These are phyloP conservation scores for Somion occarium DNA, from an alignment of 1,284 basidiomycete genomes.

Conservation along the genomic window DNA sequence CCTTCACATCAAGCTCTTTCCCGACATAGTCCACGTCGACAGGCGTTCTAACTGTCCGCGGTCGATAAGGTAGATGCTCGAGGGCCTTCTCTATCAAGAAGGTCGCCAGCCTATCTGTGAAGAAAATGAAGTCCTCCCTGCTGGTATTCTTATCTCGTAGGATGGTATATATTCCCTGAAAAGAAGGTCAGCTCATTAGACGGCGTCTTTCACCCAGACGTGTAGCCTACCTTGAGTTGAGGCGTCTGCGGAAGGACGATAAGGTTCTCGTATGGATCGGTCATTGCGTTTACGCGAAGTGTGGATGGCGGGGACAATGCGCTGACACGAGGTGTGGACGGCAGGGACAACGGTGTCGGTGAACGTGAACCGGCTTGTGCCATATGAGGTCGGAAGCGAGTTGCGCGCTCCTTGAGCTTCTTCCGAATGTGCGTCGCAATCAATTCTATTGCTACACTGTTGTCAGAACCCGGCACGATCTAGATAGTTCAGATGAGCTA, in stretches of 20 bases:
- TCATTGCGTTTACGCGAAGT: slow-evolving; percentile 20
- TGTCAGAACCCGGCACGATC: slow-evolving; percentile 90
- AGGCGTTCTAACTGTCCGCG: slow-evolving; percentile 68
- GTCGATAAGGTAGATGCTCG: slow-evolving; percentile 70
- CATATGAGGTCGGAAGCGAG: slow-evolving; percentile 71
- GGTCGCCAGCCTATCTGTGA: slow-evolving; percentile 81
- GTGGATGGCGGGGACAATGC: slow-evolving; percentile 5
- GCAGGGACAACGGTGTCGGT: neutral
- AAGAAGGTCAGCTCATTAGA: neutral
- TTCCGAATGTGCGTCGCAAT: slow-evolving; percentile 88
- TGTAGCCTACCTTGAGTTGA: slow-evolving; percentile 63
- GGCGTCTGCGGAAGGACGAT: slow-evolving; percentile 75
- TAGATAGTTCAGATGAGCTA: slow-evolving; percentile 26
- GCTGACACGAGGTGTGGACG: slow-evolving; percentile 18
- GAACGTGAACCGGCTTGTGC: slow-evolving; percentile 30
- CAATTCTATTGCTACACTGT: slow-evolving; percentile 88
- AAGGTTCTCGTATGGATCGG: slow-evolving; percentile 48
- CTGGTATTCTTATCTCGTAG: slow-evolving; percentile 68
- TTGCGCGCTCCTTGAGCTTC: slow-evolving; percentile 76
- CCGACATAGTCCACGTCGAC: slow-evolving; percentile 56
- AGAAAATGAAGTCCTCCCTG: slow-evolving; percentile 87
- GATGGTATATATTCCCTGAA: slow-evolving; percentile 84
- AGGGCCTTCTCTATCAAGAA: slow-evolving; percentile 84
- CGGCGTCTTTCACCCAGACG: too few species aligned
- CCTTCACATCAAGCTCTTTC: slow-evolving; percentile 55